Base-by-base conservation (phyloP, 2,329 filamentous ascomycete species). In the Penicillium concentricum region DNA sequence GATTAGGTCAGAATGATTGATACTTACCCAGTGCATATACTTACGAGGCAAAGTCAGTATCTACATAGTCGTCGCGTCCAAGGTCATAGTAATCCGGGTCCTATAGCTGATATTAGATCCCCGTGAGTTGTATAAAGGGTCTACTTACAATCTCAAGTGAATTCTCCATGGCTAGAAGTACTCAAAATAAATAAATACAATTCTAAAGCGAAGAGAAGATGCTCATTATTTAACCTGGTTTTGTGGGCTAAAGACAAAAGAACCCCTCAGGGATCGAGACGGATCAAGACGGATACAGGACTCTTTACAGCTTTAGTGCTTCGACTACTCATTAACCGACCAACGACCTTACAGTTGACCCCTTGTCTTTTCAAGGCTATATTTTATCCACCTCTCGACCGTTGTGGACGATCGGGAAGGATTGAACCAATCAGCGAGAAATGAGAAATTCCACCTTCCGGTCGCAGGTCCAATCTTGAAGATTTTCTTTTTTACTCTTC, bases 81-180 rank as follows among this genome's bases (percentile, higher is more conserved):
- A 32, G 24, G 15, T 47, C 51, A 53, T 47, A 39, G 20, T 42
- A 42, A 22, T 42, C 48, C 15, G 54, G 49, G 28, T 56, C 54
- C 54, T 52, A 15, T 74, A 32, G 0, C 20, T 2, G 30, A 53
- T 53, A 16, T 53, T 15, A 39, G 43, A 41, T 6, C 1, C 9
- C 18, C 4, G 1, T 30, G 12, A 4, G 24, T 24, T 16, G 0
- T 5, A 5, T n/a, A 5, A 20, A 9, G 16, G 5, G 5, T 1
- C 16, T 13, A 16, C 50, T 15, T 37, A 41, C 51, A n/a, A 47
- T 35, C 15, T 45, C 30, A 7, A 53, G 39, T 12, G 41, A 49
- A 20, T 3, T 15, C 3, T 20, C 22, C 46, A 48, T 49, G n/a
- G 8, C 12, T 38, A 15, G 4, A 15, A 16, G 7, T 37, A 18